phyloP scores from a whole-genome alignment of 176 grass and related monocot species.

The Lolium multiflorum region DNA sequence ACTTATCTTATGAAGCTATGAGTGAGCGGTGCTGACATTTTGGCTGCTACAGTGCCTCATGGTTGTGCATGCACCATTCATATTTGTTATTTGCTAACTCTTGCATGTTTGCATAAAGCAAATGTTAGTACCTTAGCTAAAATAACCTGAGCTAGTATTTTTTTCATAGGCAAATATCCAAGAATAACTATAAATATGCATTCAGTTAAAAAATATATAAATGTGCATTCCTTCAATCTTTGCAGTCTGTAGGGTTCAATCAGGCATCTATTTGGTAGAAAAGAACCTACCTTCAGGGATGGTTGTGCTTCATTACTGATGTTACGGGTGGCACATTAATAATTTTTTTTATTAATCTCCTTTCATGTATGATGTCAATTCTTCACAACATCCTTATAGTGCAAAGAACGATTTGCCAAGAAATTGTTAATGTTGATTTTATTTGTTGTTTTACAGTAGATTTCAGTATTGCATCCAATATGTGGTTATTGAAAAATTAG shows the following conservation, averaged over 20 bases:
- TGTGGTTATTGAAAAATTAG: neutral
- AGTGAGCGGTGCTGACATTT: constrained; percentile 13
- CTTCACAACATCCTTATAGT: neutral
- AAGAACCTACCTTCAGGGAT: neutral
- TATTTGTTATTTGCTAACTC: neutral
- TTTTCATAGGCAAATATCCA: neutral
- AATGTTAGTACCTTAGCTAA: constrained; percentile 5
- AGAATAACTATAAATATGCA: neutral
- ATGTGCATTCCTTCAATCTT: neutral
- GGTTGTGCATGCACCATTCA: neutral
- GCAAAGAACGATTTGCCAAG: neutral
- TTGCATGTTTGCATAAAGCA: neutral
- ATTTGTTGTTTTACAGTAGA: neutral
- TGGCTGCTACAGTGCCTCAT: neutral
- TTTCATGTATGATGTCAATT: constrained; percentile 1
- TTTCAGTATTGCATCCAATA: neutral
- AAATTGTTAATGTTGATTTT: neutral
- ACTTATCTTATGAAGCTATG: neutral
- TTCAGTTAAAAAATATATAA: neutral
- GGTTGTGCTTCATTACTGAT: constrained; percentile 5
- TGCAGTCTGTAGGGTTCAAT: neutral
- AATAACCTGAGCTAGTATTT: neutral
- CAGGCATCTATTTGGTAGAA: neutral
- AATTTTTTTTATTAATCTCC: neutral
- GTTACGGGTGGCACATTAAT: neutral